Base-by-base conservation (phyloP, 805 yeast genomes). In the Starmerella sp. region DNA sequence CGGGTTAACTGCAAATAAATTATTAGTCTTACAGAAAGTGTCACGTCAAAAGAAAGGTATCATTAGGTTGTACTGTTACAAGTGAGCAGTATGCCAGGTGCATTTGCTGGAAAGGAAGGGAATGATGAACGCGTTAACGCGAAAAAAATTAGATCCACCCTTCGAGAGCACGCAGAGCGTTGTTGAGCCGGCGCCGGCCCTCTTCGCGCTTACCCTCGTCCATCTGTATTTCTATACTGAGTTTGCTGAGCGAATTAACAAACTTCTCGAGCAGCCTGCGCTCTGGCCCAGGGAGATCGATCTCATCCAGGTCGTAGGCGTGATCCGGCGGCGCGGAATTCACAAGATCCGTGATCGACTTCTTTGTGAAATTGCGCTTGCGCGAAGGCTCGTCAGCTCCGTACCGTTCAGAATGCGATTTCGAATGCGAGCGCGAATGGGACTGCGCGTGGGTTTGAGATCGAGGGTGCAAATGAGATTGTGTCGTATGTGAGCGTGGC, bases 211-310 rank as follows among this genome's bases (percentile, higher is more conserved):
- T 79, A 32, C 79, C 80, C 32, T 87, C 87, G 67, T 91, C 96
- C 54, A 86, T 67, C 53, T 89, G 84, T 86, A 93, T 88, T 65
- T 89, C 96, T 52, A 90, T 87, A 3, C 95, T 88, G 56, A 93
- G 76, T 62, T 93, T 76, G 41, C 93, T 83, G 48, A 91, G 73
- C 1, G 95, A 82, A 64, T 89, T 95, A 3, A 91, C 85, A 49
- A 91, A 80, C 68, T 87, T 82, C 65, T 91, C 97, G 44, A 91
- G 73, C 42, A 90, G 74, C 62, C 80, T 83, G 61, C 85, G 84
- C 64, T 89, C 96, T 56, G 83, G 83, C 0, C 76, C 70, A 9
- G 91, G 89, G 60, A 89, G 74, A 39, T 84, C 85, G 56, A 90
- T 70, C 52, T 80, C 79, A 43, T 82, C 79, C 65, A 89, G 86